Conservation (phyloP, 352 stramenopile species). For the Thalassiosira oceanica region DNA sequence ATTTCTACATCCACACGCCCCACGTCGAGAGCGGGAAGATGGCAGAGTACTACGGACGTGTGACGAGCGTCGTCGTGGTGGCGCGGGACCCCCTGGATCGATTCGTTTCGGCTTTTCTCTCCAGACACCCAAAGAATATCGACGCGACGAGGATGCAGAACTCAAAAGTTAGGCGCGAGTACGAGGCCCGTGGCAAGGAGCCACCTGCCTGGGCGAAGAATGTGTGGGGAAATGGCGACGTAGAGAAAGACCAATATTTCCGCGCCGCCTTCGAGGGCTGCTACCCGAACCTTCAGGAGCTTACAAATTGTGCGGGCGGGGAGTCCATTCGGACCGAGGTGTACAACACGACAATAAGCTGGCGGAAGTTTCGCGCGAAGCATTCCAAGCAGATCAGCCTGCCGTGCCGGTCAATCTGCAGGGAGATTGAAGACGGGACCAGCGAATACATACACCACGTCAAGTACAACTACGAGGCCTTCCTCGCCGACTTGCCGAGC, state of each 20-base stretch:
- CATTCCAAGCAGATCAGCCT: slow-evolving; percentile 14
- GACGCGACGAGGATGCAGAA: slow-evolving; percentile 6
- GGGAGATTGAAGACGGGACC: slow-evolving; percentile 16
- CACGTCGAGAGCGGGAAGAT: slow-evolving; percentile 33
- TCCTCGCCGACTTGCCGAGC: slow-evolving; percentile 27
- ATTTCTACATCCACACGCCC: slow-evolving; percentile 25
- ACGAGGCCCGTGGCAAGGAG: neutral
- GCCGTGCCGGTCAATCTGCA: slow-evolving; percentile 42
- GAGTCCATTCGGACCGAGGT: neutral
- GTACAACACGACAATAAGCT: slow-evolving; percentile 6
- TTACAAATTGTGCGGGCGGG: slow-evolving; percentile 8
- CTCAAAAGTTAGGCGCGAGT: neutral
- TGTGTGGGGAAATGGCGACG: neutral
- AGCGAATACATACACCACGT: slow-evolving; percentile 36
- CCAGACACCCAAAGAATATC: slow-evolving; percentile 46
- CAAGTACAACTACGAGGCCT: slow-evolving; percentile 40
- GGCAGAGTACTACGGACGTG: slow-evolving; percentile 31
- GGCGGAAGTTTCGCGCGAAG: neutral
- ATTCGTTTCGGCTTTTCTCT: slow-evolving; percentile 44
- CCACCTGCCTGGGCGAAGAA: slow-evolving; percentile 15
- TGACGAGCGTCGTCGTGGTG: slow-evolving; percentile 14
- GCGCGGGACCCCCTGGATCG: slow-evolving; percentile 53
- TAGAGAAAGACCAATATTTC: slow-evolving; percentile 2
- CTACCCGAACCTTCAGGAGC: slow-evolving; percentile 54
- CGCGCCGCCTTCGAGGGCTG: slow-evolving; percentile 36